Conservation (phyloP, 2,329 filamentous ascomycete species). For the Elsinoe ampelina region DNA sequence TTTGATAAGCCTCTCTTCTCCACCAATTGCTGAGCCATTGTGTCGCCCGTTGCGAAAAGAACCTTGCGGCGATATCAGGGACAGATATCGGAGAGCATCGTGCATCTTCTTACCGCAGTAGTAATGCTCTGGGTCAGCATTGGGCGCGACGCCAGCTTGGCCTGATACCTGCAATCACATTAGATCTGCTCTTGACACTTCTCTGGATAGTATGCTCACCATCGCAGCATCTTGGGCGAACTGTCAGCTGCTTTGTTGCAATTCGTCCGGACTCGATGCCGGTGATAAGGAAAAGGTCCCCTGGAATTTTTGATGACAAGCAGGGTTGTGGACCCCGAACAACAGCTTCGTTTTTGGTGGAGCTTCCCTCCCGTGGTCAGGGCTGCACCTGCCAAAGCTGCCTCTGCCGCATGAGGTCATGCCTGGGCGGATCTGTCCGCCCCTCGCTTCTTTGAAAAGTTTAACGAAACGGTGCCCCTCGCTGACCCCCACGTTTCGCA, state of each 20-base stretch:
- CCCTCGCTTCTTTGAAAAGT: not conserved
- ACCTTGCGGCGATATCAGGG: slow-evolving; percentile 38
- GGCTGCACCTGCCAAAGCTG: too few relatives aligned
- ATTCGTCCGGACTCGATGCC: not conserved
- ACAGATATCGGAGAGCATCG: not conserved
- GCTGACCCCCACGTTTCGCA: not conserved
- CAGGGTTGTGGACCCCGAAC: slow-evolving; percentile 1
- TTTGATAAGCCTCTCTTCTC: slow-evolving; percentile 69
- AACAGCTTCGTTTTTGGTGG: not conserved
- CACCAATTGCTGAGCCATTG: slow-evolving; percentile 81
- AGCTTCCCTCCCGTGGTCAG: not conserved
- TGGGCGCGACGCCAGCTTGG: slow-evolving; percentile 67
- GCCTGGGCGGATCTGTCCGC: not conserved
- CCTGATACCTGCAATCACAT: slow-evolving; percentile 61
- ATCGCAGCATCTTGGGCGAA: slow-evolving; percentile 31
- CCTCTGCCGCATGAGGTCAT: not conserved
- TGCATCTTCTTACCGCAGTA: slow-evolving; percentile 52
- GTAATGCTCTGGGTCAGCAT: slow-evolving; percentile 85
- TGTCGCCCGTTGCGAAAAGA: slow-evolving; percentile 86
- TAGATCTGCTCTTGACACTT: slow-evolving; percentile 17
- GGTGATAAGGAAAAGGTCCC: not conserved
- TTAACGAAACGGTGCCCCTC: slow-evolving; percentile 3
- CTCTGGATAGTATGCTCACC: slow-evolving; percentile 25
- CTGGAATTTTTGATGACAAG: not conserved
- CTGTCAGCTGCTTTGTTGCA: too few relatives aligned